Percentiles rank a stretch among this genome's conserved stretches.
Conservation (phyloP, 2,329 filamentous ascomycete genomes). For the Aspergillus intermedius region DNA sequence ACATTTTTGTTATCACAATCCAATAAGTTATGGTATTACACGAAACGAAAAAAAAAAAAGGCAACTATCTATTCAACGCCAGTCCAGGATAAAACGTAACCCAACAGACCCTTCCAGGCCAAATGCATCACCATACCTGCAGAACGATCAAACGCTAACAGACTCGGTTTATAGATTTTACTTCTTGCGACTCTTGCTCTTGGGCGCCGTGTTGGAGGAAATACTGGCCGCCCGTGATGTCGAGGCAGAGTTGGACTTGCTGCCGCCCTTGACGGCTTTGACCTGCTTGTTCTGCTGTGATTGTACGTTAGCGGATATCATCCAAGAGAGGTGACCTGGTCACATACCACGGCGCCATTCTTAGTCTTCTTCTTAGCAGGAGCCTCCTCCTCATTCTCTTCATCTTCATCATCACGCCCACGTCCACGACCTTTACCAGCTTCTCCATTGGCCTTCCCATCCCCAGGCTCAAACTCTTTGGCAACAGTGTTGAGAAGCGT, state of each 20-base stretch:
- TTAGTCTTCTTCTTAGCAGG: slow-evolving; percentile 95
- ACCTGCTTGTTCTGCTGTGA: slow-evolving; percentile 79
- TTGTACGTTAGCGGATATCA: slow-evolving; percentile 5
- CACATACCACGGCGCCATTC: slow-evolving; percentile 74
- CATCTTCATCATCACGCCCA: slow-evolving; percentile 69
- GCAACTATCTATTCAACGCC: slow-evolving; percentile 18
- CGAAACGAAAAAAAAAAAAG: slow-evolving; percentile 2
- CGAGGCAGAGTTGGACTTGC: slow-evolving; percentile 67
- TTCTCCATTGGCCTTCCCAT: slow-evolving; percentile 54
- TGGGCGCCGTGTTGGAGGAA: slow-evolving; percentile 57
- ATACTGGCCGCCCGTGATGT: slow-evolving; percentile 86
- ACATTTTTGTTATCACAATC: slow-evolving; percentile 2
- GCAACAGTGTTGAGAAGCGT: slow-evolving; percentile 91
- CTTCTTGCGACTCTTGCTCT: slow-evolving; percentile 47
- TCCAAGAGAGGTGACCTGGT: not conserved
- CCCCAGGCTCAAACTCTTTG: slow-evolving; percentile 76
- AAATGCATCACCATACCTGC: slow-evolving; percentile 9
- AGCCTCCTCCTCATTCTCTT: slow-evolving; percentile 72
- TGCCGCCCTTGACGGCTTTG: slow-evolving; percentile 73
- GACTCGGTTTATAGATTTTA: slow-evolving; percentile 19
- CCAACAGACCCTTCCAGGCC: slow-evolving; percentile 8
- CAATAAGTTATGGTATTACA: slow-evolving; percentile 4
- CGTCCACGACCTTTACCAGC: slow-evolving; percentile 57
- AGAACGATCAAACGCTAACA: slow-evolving; percentile 3
- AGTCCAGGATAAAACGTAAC: slow-evolving; percentile 10